These are phyloP conservation scores for Musa itinerans DNA, from an alignment of 176 grass and related monocot species.

Conservation along the genomic window DNA sequence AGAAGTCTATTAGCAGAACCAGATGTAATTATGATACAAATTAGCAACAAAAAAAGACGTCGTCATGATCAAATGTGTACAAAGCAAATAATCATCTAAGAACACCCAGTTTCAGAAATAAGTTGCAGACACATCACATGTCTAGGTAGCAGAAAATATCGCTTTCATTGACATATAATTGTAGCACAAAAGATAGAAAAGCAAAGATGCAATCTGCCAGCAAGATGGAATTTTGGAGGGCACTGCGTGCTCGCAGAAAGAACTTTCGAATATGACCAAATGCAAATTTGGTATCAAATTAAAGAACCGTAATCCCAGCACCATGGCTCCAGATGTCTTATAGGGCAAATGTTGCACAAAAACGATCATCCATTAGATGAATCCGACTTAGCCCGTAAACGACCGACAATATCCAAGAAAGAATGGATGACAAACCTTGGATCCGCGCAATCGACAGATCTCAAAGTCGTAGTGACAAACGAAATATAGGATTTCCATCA, in stretches of 20 bases:
- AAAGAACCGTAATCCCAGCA: not conserved
- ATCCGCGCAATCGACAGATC: not conserved
- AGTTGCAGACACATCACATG: no score
- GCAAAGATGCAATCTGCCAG: not conserved
- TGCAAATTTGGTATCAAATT: not conserved
- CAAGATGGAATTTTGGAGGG: not conserved
- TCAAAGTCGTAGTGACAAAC: not conserved
- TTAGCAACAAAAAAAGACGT: no score
- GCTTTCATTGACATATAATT: no score
- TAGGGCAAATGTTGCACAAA: not conserved
- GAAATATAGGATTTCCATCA: not conserved
- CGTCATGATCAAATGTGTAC: no score
- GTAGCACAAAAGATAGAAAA: no score
- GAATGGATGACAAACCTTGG: not conserved
- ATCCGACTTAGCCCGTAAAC: not conserved
- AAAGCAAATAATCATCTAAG: no score
- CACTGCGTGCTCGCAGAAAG: not conserved
- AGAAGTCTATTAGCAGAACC: no score
- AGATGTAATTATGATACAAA: no score
- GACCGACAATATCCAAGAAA: not conserved
- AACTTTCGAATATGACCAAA: not conserved
- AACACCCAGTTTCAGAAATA: no score
- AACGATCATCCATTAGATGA: not conserved
- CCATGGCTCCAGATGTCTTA: not conserved
- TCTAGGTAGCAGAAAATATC: no score